Evolutionary conservation across 495 filamentous ascomycete species (phyloP).

Genomic region (Tuber magnatum): DNA sequence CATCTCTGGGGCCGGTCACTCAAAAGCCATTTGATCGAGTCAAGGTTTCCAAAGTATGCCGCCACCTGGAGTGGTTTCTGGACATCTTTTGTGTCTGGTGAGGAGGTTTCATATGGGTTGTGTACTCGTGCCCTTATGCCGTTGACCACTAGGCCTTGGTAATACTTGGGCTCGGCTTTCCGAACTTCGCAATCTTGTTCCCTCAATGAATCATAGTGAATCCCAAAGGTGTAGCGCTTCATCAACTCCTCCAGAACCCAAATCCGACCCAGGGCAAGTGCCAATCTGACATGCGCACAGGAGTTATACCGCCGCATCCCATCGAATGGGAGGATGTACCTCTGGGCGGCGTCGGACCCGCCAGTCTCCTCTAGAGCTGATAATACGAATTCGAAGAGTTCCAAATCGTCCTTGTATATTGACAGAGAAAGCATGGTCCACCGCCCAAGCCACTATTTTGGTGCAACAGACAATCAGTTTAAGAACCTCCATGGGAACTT

Average conservation of each 20-base stretch:
- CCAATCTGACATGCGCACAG: constrained; percentile 16
- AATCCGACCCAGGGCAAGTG: constrained; percentile 24
- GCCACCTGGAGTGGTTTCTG: constrained; percentile 34
- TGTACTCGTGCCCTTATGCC: constrained; percentile 26
- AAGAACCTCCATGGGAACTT: constrained; percentile 2
- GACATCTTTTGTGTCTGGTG: constrained; percentile 1
- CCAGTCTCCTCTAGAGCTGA: neutral
- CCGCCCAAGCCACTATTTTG: neutral
- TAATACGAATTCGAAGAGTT: constrained; percentile 23
- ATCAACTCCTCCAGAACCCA: constrained; percentile 34
- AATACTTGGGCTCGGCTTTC: constrained; percentile 23
- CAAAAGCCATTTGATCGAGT: constrained; percentile 35
- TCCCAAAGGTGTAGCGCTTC: constrained; percentile 27
- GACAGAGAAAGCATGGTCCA: constrained; percentile 31
- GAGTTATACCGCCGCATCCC: neutral
- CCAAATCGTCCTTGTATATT: constrained; percentile 30
- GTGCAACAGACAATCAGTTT: neutral
- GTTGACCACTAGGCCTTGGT: constrained; percentile 33
- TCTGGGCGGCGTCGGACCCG: neutral
- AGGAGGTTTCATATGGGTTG: constrained; percentile 16
- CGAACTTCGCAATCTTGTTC: constrained; percentile 26
- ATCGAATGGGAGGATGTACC: neutral
- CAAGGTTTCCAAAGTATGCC: constrained; percentile 22
- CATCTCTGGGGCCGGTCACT: constrained; percentile 32
- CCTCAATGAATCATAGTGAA: constrained; percentile 26